Evolutionary conservation across 345 rosid genomes (phyloP).

Genomic region (Carallia pectinifolia): DNA sequence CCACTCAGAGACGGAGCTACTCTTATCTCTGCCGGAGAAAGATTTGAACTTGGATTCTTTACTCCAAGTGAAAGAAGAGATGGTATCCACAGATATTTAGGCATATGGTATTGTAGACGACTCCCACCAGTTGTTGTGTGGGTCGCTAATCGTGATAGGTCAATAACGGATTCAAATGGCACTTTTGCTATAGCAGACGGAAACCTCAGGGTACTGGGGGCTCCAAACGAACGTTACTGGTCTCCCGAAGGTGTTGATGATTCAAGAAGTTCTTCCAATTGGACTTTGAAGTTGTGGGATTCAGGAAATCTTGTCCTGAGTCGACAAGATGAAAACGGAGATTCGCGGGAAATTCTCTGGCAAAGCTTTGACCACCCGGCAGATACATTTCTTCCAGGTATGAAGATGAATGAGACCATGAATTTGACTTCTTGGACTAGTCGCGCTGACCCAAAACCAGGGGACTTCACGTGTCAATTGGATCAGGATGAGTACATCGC

Average conservation of each 20-base stretch:
- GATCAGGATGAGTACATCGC: slow-evolving; percentile 38
- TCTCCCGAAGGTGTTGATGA: background rate
- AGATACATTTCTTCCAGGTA: slow-evolving; percentile 24
- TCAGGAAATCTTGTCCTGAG: slow-evolving; percentile 43
- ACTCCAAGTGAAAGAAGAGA: background rate
- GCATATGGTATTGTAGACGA: slow-evolving; percentile 14
- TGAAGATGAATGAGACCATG: slow-evolving; percentile 29
- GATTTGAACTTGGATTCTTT: slow-evolving; percentile 37
- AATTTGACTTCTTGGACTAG: slow-evolving; percentile 54
- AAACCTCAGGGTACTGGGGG: slow-evolving; percentile 7
- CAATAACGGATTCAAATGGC: slow-evolving; percentile 1
- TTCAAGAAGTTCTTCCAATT: background rate
- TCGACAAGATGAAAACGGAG: background rate
- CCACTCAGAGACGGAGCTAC: slow-evolving; percentile 9
- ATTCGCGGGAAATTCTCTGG: background rate
- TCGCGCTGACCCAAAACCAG: slow-evolving; percentile 51
- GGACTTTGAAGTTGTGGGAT: slow-evolving; percentile 29
- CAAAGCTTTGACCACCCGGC: slow-evolving; percentile 20
- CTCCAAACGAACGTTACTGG: slow-evolving; percentile 10
- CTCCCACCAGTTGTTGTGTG: slow-evolving; percentile 20
- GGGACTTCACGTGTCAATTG: slow-evolving; percentile 49
- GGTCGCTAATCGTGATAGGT: slow-evolving; percentile 22
- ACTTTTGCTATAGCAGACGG: slow-evolving; percentile 6
- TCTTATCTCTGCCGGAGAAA: slow-evolving; percentile 28
- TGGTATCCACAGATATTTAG: slow-evolving; percentile 7